Evolutionary conservation across 1,139 yeast genomes (phyloP), one percentile per base, ranked within the genome.

Genomic region (Yamadazyma sp.): DNA sequence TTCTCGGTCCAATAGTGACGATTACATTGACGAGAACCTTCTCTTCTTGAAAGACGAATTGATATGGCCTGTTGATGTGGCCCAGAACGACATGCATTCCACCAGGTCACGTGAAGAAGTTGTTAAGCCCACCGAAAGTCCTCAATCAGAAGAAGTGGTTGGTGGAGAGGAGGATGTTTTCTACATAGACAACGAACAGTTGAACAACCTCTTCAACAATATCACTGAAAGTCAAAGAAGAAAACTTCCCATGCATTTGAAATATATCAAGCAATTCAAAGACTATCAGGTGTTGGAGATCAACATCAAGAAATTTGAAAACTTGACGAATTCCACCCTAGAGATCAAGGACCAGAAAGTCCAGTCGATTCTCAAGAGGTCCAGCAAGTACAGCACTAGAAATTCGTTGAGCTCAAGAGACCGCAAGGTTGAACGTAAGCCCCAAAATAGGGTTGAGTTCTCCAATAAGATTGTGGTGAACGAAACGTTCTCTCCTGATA

Each of bases 401-500:
- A 23, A 13, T 7, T 25, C 38, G 4, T 65, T 31, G 61, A 62
- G 36, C 48, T 63, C 34, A 47, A 45, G 34, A 46, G 61, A 34
- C 48, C 51, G 38, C 54, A 60, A 38, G 55, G 54, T 29, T 53
- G 20, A 14, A 17, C 18, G 18, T 15, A n/a, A 33, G 13, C 37
- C 42, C 29, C 60, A 54, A 31, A 11, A 33, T 14, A 52, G 48
- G 27, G 80, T 75, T 22, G 44, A 46, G 28, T 77, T 77, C 46
- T 64, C 77, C n/a, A 65, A 70, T 43, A 64, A 64, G 41, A 61
- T 76, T 18, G 56, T 52, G 24, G 59, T 74, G 34, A 70, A 67
- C 43, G 78, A 75, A 42, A 74, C 82, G 0, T 73, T 62, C 47
- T 64, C 79, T 2, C 67, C 78, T 3, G 66, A 64, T 24, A 59